Base-by-base conservation (phyloP, 352 stramenopile genomes). In the Blastocystis sp. region DNA sequence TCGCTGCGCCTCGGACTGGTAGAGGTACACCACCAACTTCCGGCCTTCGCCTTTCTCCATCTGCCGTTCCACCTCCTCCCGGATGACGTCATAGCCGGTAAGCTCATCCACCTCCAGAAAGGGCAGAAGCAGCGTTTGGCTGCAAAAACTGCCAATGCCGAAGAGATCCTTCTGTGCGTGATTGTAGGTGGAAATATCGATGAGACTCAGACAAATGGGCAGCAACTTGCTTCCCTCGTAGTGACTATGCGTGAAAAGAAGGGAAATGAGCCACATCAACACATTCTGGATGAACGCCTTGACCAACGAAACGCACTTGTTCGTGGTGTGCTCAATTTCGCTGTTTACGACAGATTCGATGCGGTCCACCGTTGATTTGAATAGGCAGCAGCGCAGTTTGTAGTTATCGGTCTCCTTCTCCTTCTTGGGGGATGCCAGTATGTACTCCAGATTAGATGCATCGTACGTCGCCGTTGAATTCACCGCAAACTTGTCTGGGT, bases 91-190 rank as follows among this genome's bases (percentile, higher is more conserved):
- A n/a, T 19, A 38, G 5, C 71, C 71, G 10, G 48, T 62, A 34
- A 81, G 0, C 71, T 81, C 71, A 21, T 81, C 52, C n/a, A 64
- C 21, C 41, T 64, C 71, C 38, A 81, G 2, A 81, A 45, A 81
- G 2, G 34, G 11, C 17, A 40, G 41, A 40, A 14, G 21, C 11
- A 81, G 53, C 9, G 38, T 38, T 2, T n/a, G 2, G 19, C 43
- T 21, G 9, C 48, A 45, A 64, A 53, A 81, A 41, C 21, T 14
- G 23, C n/a, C 28, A 21, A 81, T 14, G 10, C 11, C 14, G 45
- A 81, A 81, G 23, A 64, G 17, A 41, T 81, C 71, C 23, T 52
- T 41, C 21, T 65, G n/a, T 0, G 48, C 5, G 43, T 81, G 71
- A 2, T 81, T 81, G 48, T 81, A 81, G 2, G 71, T 62, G 10